These are phyloP conservation scores for Stenogyne calaminthoides DNA, from an alignment of 305 asterid species.

Conservation along the genomic window DNA sequence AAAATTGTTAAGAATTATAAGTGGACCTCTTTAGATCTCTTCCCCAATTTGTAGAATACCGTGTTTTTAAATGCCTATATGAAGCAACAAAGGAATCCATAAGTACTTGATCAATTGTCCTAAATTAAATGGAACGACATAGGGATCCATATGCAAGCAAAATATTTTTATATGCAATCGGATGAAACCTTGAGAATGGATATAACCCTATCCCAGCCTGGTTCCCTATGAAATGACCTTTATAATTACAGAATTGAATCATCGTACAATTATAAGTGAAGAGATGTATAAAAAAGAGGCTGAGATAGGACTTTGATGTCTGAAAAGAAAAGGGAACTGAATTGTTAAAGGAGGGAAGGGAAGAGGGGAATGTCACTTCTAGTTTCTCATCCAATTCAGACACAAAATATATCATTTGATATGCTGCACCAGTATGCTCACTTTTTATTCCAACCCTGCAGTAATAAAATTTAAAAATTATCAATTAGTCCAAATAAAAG, in stretches of 20 bases:
- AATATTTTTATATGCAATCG: not conserved
- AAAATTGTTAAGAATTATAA: slow-evolving; percentile 1
- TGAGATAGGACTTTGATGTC: slow-evolving; percentile 26
- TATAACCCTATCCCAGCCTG: not conserved
- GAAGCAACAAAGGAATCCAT: not conserved
- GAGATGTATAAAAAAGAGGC: slow-evolving; percentile 11
- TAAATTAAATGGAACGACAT: slow-evolving; percentile 1
- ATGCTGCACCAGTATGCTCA: slow-evolving; percentile 49
- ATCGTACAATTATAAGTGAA: not conserved
- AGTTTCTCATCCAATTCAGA: slow-evolving; percentile 21
- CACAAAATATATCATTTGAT: slow-evolving; percentile 24
- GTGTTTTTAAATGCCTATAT: not conserved
- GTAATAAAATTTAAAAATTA: slow-evolving; percentile 21
- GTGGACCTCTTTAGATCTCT: not conserved
- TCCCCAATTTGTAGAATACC: not conserved
- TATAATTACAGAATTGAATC: not conserved
- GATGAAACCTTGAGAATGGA: not conserved
- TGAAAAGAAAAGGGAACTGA: slow-evolving; percentile 16
- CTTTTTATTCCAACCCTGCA: slow-evolving; percentile 99
- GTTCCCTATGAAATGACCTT: not conserved
- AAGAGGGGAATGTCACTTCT: not conserved
- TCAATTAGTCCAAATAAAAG: slow-evolving; percentile 21
- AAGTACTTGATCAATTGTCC: not conserved
- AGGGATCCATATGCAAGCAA: not conserved
- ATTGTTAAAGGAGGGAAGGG: not conserved